Conservation (phyloP, 352 stramenopile genomes). For the Pythium rishiriense region DNA sequence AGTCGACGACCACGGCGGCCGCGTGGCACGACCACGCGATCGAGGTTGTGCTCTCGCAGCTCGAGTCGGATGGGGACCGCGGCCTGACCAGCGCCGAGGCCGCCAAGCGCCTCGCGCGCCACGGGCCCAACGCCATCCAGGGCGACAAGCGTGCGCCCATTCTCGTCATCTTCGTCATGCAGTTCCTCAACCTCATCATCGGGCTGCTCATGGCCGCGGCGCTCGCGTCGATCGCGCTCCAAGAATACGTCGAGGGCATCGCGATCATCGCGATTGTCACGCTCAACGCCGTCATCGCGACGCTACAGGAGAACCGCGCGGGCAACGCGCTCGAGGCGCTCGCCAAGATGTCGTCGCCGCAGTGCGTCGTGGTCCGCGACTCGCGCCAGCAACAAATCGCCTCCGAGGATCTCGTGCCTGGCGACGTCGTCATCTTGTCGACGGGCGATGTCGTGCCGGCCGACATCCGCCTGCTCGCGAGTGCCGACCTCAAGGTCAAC, state of each 20-base stretch:
- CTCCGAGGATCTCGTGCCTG: slow-evolving; percentile 37
- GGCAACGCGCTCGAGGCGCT: slow-evolving; percentile 39
- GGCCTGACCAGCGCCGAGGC: slow-evolving; percentile 27
- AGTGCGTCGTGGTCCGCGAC: slow-evolving; percentile 39
- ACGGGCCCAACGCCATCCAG: slow-evolving; percentile 33
- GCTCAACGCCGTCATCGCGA: slow-evolving; percentile 42
- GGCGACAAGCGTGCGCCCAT: slow-evolving; percentile 27
- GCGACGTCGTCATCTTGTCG: slow-evolving; percentile 58
- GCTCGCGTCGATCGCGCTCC: slow-evolving; percentile 38
- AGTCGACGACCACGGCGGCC: slow-evolving; percentile 29
- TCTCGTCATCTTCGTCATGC: slow-evolving; percentile 38
- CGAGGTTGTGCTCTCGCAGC: slow-evolving; percentile 31
- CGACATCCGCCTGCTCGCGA: slow-evolving; percentile 72
- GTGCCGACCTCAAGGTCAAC: slow-evolving; percentile 58
- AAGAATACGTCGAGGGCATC: slow-evolving; percentile 40
- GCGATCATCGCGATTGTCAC: slow-evolving; percentile 44
- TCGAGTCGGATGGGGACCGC: slow-evolving; percentile 27
- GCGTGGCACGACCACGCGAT: slow-evolving; percentile 36
- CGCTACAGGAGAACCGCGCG: slow-evolving; percentile 37
- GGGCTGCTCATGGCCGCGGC: slow-evolving; percentile 36
- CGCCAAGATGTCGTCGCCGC: slow-evolving; percentile 34
- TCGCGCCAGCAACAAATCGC: slow-evolving; percentile 25
- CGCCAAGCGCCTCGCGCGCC: slow-evolving; percentile 19
- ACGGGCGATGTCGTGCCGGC: slow-evolving; percentile 76
- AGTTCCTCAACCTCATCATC: slow-evolving; percentile 47